A percentile compares a stretch with the other conserved stretches of the same genome.
Evolutionary conservation across 192 early-diverging fungal genomes (phyloP).

Genomic region (Podila horticola): DNA sequence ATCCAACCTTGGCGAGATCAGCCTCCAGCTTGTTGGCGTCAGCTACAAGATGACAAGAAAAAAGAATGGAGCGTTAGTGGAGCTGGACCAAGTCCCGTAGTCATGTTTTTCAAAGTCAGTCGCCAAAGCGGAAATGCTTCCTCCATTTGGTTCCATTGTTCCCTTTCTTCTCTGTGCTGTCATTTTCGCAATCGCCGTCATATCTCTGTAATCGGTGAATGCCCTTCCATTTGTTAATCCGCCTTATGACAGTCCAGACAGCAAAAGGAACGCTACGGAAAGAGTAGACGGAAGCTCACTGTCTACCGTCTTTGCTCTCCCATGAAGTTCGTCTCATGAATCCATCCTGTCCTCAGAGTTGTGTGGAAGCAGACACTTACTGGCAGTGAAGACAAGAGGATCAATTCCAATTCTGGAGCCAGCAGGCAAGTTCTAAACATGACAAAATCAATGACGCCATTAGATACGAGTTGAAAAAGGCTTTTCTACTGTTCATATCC

Average conservation of each 20-base stretch:
- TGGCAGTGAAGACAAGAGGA: slow-evolving; percentile 83
- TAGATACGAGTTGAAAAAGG: not conserved
- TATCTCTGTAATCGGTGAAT: too few species aligned
- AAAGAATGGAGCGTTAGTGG: not conserved
- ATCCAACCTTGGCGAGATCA: slow-evolving; percentile 66
- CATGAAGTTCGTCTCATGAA: too few species aligned
- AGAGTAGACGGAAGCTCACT: too few species aligned
- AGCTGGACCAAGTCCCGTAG: not conserved
- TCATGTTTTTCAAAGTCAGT: too few species aligned
- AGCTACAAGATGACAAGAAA: slow-evolving; percentile 28
- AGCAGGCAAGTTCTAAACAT: slow-evolving; percentile 65
- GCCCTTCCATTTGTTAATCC: too few species aligned
- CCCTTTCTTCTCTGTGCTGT: too few species aligned
- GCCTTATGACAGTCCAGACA: too few species aligned
- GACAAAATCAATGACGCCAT: not conserved
- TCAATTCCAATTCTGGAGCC: slow-evolving; percentile 93
- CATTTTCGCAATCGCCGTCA: too few species aligned
- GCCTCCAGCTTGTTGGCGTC: slow-evolving; percentile 67
- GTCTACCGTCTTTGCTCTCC: too few species aligned
- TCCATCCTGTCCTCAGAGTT: not conserved
- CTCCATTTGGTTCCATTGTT: too few species aligned
- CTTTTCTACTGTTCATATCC: not conserved
- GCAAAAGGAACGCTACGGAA: too few species aligned
- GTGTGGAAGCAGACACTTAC: slow-evolving; percentile 53
- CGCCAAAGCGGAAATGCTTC: too few species aligned